phyloP scores from a whole-genome alignment of 2,329 filamentous ascomycete genomes.

The Xylariaceae sp. region DNA sequence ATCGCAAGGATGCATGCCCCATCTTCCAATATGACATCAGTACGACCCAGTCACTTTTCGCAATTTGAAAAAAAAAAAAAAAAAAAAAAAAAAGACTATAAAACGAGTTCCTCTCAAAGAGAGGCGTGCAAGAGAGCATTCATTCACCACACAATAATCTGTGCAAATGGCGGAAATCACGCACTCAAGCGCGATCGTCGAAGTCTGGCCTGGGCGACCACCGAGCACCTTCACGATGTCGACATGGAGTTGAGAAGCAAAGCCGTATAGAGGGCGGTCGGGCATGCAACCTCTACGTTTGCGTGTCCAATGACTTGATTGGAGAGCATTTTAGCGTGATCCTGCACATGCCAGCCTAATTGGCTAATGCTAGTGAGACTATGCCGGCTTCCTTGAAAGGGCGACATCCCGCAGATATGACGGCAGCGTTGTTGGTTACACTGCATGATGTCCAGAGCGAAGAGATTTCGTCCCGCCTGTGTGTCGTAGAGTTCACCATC shows the following conservation, averaged over 20 bases:
- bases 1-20: no score
- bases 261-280: constrained; percentile 12
- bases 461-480: no score
- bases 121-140: no score
- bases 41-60: no score
- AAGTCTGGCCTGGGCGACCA: neutral
- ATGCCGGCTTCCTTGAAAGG: constrained; percentile 16
- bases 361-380: constrained; percentile 8
- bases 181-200: no score
- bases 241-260: neutral
- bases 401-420: constrained; percentile 14
- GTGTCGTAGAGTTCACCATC: no score
- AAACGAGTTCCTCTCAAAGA: no score
- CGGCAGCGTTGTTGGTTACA: constrained; percentile 12
- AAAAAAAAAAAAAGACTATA: no score
- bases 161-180: no score
- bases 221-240: neutral
- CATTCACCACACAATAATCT: no score
- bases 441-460: neutral
- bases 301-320: constrained; percentile 1
- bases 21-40: no score
- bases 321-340: constrained; percentile 2
- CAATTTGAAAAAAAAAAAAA: no score
- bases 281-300: constrained; percentile 4
- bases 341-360: constrained; percentile 4